A percentile compares a stretch with the other conserved stretches of the same genome.
Evolutionary conservation across 805 yeast genomes (phyloP).

Genomic region (Monosporozyma unispora): DNA sequence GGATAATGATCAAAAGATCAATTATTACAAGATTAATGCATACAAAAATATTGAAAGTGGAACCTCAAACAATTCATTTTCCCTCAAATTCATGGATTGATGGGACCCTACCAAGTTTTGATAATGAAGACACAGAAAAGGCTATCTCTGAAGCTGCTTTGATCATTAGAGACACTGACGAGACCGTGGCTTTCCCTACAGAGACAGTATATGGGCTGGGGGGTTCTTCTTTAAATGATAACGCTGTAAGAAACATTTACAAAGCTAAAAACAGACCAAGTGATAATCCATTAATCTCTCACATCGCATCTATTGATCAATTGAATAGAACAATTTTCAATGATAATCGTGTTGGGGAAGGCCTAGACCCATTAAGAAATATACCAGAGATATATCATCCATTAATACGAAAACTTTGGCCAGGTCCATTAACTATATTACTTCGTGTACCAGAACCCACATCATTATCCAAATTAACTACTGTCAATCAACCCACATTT

Average conservation of each 20-base stretch:
- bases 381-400: slow-evolving; percentile 64
- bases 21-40: slow-evolving; percentile 5
- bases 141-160: slow-evolving; percentile 52
- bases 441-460: slow-evolving; percentile 45
- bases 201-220: slow-evolving; percentile 97
- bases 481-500: slow-evolving; percentile 81
- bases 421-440: slow-evolving; percentile 88
- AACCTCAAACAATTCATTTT: slow-evolving; percentile 44
- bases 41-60: slow-evolving; percentile 46
- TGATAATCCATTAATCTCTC: slow-evolving; percentile 90
- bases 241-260: slow-evolving; percentile 68
- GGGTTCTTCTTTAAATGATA: slow-evolving; percentile 70
- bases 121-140: slow-evolving; percentile 43
- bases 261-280: slow-evolving; percentile 88
- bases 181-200: slow-evolving; percentile 88
- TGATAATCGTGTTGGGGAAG: slow-evolving; percentile 9
- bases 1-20: not conserved
- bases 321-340: slow-evolving; percentile 51
- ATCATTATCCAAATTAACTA: slow-evolving; percentile 63
- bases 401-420: slow-evolving; percentile 73
- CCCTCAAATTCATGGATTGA: slow-evolving; percentile 27
- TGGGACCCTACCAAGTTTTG: slow-evolving; percentile 36
- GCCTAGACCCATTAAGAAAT: slow-evolving; percentile 21
- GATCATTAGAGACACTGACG: slow-evolving; percentile 39
- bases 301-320: slow-evolving; percentile 71